These are phyloP conservation scores for Phtheirospermum japonicum DNA, from an alignment of 257 asterid species.

Conservation along the genomic window DNA sequence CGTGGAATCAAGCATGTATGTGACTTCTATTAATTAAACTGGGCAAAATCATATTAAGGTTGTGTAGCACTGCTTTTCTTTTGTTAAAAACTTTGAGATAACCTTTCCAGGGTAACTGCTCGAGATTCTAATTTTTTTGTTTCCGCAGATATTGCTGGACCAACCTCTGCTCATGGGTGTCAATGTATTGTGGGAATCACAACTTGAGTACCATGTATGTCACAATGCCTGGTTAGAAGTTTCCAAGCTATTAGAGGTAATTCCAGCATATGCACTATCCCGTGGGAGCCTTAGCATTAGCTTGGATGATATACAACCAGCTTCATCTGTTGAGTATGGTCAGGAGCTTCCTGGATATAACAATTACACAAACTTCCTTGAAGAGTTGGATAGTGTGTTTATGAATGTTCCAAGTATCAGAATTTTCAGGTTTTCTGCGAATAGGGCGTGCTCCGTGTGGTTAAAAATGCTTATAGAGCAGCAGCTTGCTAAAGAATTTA, in stretches of 20 bases:
- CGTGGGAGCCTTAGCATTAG: conserved; percentile 67
- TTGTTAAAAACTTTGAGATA: neutral
- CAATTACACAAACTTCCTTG: conserved; percentile 56
- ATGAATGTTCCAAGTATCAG: conserved; percentile 65
- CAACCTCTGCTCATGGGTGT: conserved; percentile 95
- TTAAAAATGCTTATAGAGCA: conserved; percentile 75
- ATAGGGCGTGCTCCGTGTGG: conserved; percentile 58
- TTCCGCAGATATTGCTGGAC: conserved; percentile 81
- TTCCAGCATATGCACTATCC: conserved; percentile 75
- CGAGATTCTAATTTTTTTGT: conserved; percentile 18
- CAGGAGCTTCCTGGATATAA: conserved; percentile 45
- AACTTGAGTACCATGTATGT: conserved; percentile 81
- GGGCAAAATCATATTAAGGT: conserved; percentile 19
- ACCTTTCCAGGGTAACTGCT: conserved; percentile 16
- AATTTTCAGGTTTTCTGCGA: conserved; percentile 61
- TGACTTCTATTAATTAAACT: conserved; percentile 16
- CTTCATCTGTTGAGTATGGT: conserved; percentile 45
- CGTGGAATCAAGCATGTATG: conserved; percentile 20
- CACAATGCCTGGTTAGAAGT: conserved; percentile 90
- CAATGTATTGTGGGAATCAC: conserved; percentile 93
- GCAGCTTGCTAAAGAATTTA: conserved; percentile 71
- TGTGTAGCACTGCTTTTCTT: conserved; percentile 21
- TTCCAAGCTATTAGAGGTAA: conserved; percentile 75
- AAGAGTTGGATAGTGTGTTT: conserved; percentile 72
- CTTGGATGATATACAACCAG: conserved; percentile 53